A percentile compares a stretch with the other conserved stretches of the same genome.
phyloP scores from a whole-genome alignment of 2,329 filamentous ascomycete species.

The Elsinoe australis region DNA sequence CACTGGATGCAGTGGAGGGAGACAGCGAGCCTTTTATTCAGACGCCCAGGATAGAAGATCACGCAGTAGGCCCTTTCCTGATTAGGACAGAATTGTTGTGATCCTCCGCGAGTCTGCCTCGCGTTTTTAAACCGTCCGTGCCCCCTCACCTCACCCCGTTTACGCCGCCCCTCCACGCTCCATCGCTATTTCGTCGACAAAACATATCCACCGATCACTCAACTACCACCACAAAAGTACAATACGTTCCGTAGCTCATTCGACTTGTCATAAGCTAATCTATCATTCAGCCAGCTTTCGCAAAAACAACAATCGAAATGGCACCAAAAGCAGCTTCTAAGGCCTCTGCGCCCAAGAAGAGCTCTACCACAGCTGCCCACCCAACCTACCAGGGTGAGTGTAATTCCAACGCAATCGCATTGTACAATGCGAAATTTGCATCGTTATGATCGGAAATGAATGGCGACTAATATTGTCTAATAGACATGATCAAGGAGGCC shows the following conservation, averaged over 20 bases:
- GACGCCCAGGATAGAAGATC: too few relatives aligned
- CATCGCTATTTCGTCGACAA: conserved; percentile 11
- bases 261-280: conserved; percentile 29
- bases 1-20: too few relatives aligned
- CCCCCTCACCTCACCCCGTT: conserved; percentile 5
- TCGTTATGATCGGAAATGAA: not conserved
- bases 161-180: conserved; percentile 12
- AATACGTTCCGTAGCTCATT: conserved; percentile 27
- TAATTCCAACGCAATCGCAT: conserved; percentile 33
- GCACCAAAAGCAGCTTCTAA: conserved; percentile 54
- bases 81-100: too few relatives aligned
- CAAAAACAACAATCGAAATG: conserved; percentile 41
- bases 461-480: conserved; percentile 45
- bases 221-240: conserved; percentile 16
- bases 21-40: too few relatives aligned
- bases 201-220: conserved; percentile 7
- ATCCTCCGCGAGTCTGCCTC: too few relatives aligned
- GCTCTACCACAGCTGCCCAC: conserved; percentile 50
- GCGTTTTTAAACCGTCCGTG: too few relatives aligned
- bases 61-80: too few relatives aligned
- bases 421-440: not conserved
- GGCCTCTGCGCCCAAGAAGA: conserved; percentile 48
- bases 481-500: conserved; percentile 68
- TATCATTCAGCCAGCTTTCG: conserved; percentile 20
- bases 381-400: conserved; percentile 59